Evolutionary conservation across 305 asterid species (phyloP).

Genomic region (Solanum aculeatissimum): DNA sequence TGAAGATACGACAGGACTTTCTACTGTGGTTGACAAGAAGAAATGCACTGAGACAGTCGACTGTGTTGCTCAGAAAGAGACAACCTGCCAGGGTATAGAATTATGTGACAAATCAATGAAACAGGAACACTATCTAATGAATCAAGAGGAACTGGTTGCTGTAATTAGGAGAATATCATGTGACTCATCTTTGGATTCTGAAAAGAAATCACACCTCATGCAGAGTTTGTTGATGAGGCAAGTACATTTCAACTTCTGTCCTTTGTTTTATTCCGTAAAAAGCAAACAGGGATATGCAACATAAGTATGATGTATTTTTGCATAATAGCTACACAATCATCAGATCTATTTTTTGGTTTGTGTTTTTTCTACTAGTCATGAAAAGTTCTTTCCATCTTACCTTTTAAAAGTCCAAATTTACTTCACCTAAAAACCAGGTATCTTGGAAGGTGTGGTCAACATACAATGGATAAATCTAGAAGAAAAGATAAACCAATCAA

Average conservation of each 20-base stretch:
- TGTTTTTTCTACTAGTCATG: neutral
- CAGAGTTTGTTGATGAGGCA: constrained; percentile 81
- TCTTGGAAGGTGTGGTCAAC: neutral
- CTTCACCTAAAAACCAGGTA: neutral
- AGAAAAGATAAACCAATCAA: neutral
- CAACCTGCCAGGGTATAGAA: constrained; percentile 4
- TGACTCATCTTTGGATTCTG: constrained; percentile 52
- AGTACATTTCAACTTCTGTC: constrained; percentile 2
- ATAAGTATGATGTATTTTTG: neutral
- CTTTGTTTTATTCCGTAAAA: neutral
- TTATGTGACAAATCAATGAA: constrained; percentile 14
- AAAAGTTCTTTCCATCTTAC: neutral
- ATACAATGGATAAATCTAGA: neutral
- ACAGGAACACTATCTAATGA: constrained; percentile 37
- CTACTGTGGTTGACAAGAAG: constrained; percentile 28
- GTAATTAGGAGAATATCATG: constrained; percentile 65
- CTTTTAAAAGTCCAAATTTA: neutral
- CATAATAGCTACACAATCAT: neutral
- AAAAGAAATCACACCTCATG: constrained; percentile 43
- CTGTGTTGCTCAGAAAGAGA: constrained; percentile 16
- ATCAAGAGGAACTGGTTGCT: constrained; percentile 66
- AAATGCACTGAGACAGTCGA: constrained; percentile 21
- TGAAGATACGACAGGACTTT: constrained; percentile 16
- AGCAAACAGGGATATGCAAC: neutral
- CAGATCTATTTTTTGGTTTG: neutral